Conservation (phyloP, 371 early-diverging fungal genomes). For the Cokeromyces recurvatus region DNA sequence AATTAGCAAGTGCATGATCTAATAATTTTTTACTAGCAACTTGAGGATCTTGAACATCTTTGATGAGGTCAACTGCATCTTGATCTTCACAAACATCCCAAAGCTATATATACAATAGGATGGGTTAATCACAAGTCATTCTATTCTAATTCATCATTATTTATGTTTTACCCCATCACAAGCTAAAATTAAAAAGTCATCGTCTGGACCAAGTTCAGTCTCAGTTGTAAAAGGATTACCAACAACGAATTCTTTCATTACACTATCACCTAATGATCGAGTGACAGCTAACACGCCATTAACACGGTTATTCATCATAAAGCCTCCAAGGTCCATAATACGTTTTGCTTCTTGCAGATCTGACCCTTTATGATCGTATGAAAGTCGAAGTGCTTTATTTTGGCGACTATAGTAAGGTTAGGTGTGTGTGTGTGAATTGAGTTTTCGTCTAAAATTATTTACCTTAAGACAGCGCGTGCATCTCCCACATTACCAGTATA, state of each 20-base stretch:
- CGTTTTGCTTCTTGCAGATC: slow-evolving; percentile 86
- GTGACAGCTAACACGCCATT: slow-evolving; percentile 98
- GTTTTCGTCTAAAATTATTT: slow-evolving; percentile 11
- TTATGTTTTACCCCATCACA: slow-evolving; percentile 98
- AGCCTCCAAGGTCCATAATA: slow-evolving; percentile 90
- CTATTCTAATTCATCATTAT: too few relatives aligned
- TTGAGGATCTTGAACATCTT: slow-evolving; percentile 71
- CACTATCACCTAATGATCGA: slow-evolving; percentile 90
- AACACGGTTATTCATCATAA: slow-evolving; percentile 96
- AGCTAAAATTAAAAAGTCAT: slow-evolving; percentile 87
- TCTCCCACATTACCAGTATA: slow-evolving; percentile 97
- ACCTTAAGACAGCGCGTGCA: slow-evolving; percentile 90
- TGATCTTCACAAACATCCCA: slow-evolving; percentile 99
- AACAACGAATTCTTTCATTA: slow-evolving; percentile 94
- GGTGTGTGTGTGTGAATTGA: not conserved
- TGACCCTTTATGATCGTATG: slow-evolving; percentile 97
- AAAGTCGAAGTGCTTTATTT: slow-evolving; percentile 82
- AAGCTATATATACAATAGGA: slow-evolving; percentile 45
- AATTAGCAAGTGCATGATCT: slow-evolving; percentile 87
- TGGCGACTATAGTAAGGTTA: slow-evolving; percentile 55
- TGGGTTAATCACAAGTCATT: too few relatives aligned
- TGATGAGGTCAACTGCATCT: slow-evolving; percentile 87
- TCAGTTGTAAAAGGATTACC: slow-evolving; percentile 94
- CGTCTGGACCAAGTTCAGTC: slow-evolving; percentile 66
- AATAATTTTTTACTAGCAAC: slow-evolving; percentile 78